A percentile compares a stretch with the other conserved stretches of the same genome.
Conservation (phyloP, 805 yeast genomes). For the Pichia kluyveri region DNA sequence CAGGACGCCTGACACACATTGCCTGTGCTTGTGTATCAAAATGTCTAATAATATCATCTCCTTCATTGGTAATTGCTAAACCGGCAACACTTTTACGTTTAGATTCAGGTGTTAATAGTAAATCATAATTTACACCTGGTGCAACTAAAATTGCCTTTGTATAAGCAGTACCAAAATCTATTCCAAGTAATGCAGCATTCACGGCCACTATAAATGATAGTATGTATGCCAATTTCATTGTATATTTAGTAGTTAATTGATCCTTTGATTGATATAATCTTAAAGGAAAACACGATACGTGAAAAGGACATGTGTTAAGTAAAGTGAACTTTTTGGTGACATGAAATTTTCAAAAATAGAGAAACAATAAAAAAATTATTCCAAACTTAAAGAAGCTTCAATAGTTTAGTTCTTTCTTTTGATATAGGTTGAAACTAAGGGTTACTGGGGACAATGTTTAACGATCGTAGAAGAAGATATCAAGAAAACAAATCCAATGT, state of each 20-base stretch:
- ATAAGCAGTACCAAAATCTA: constrained; percentile 84
- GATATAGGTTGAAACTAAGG: no score
- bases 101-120: constrained; percentile 82
- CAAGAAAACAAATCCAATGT: background rate
- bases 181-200: constrained; percentile 65
- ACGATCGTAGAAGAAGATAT: background rate
- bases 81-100: constrained; percentile 86
- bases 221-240: constrained; percentile 3
- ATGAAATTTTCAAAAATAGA: background rate
- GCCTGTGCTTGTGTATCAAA: constrained; percentile 73
- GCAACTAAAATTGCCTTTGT: constrained; percentile 85
- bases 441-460: background rate
- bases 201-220: background rate
- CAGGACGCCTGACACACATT: constrained; percentile 66
- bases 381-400: no score
- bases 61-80: constrained; percentile 37
- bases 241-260: no score
- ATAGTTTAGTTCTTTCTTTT: no score
- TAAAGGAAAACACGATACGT: no score
- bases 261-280: no score
- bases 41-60: constrained; percentile 54
- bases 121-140: constrained; percentile 82
- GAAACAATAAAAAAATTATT: no score
- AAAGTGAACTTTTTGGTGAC: background rate
- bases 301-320: background rate